Base-by-base conservation (phyloP, 202 grass and related monocot species). In the Schoenoplectus triqueter region DNA sequence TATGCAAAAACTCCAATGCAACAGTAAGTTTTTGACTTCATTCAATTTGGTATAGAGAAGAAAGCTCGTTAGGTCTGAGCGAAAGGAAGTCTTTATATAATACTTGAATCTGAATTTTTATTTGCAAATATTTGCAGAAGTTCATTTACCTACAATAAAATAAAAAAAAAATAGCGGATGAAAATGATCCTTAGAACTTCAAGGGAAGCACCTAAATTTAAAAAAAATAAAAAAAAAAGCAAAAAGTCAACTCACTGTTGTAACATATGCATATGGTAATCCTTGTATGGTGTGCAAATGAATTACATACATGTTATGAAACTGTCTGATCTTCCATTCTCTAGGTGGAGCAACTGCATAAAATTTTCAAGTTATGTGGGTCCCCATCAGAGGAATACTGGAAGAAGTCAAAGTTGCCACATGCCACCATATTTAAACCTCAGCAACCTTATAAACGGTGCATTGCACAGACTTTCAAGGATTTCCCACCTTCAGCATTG, bases 381-480 rank as follows among this genome's bases (percentile, higher is more conserved):
- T 97, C 94, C 81, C 94, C 94, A 0, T 88, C 91, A 11, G 94
- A 97, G 90, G 94, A 97, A 83, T 97, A 92, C 80, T 97, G 94
- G 94, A 97, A 92, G 86, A 97, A 97, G 64, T 97, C 94, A 18
- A 97, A 97, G 88, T 82, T 97, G 82, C 94, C 92, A 74, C 92
- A 97, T 90, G 94, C 94, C 67, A 97, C 94, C 15, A 97, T 97
- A 87, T 97, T 97, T 87, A 97, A 97, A 83, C 94, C 94, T 65
- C 94, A 97, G 14, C 92, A 97, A n/a, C 88, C 94, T 39, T 97
- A 97, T 84, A 94, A 84, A 74, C 89, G 94, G 54, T 57, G 89
- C 80, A 89, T 97, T 90, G 82, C 92, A 7, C 86, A 97, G 67
- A 92, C 91, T 84, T 97, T 97, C 76, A 94, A 94, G 90, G 94